Base-by-base conservation (phyloP, 192 early-diverging fungal genomes). In the Spizellomyces punctatus region DNA sequence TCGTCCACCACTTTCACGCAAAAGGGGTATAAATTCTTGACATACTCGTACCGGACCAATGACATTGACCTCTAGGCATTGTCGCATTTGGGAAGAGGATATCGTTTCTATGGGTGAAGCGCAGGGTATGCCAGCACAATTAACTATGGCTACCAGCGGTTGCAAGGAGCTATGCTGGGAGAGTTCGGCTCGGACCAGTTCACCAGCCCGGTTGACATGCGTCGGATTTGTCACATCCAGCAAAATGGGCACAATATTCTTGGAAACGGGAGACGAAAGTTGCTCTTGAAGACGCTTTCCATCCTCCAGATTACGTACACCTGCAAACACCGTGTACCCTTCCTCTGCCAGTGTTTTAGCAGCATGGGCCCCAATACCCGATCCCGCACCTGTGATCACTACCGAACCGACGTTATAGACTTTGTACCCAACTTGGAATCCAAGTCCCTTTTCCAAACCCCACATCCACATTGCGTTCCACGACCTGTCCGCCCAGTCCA, bases 291-390 rank as follows among this genome's bases (percentile, higher is more conserved):
- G 64, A 47, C 70, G 46, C 22, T 74, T 68, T 4, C 63, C 80
- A n/a, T 76, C 61, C 16, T 48, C 48, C n/a, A 64, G 63, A n/a
- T 68, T 57, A 27, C 43, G 47, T 27, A 82, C 73, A 27, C 80
- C 80, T 6, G 80, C 80, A 71, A 75, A 82, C 44, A 82, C 80
- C 41, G 71, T 74, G 75, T 64, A 75, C 2, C 77, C 77, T 46
- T 64, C 16, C 42, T 47, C 42, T 54, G 73, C 52, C n/a, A 79
- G 68, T 66, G 69, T 73, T 10, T 55, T 14, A 54, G 44, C 48
- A 46, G 19, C 60, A n/a, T 52, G 6, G 5, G 44, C 63, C 2
- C 41, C 61, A 63, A 63, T 63, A 8, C 61, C 61, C 21, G 61
- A 63, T 8, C 61, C 64, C 7, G 64, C 64, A 21, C 64, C 64